Evolutionary conservation across 495 filamentous ascomycete genomes (phyloP).

Genomic region (Oleoguttula mirabilis): DNA sequence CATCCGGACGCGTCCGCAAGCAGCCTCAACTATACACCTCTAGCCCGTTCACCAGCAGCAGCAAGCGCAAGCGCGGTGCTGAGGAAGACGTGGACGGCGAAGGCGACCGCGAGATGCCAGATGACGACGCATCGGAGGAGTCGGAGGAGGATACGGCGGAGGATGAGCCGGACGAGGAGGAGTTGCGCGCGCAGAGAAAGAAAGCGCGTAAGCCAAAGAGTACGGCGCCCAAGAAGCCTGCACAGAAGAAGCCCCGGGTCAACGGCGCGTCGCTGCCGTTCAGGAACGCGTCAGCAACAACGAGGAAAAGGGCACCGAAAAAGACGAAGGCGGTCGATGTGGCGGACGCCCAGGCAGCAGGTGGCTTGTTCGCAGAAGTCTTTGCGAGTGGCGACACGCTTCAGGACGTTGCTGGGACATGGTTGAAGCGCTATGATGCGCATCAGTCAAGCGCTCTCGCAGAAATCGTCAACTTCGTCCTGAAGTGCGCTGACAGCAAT

Average conservation of each 20-base stretch:
- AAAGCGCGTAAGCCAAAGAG: constrained; percentile 36
- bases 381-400: constrained; percentile 58
- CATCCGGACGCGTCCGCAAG: constrained; percentile 52
- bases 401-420: constrained; percentile 68
- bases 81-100: constrained; percentile 34
- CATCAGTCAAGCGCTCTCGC: constrained; percentile 56
- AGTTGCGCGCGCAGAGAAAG: constrained; percentile 45
- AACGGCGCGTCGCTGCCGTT: constrained; percentile 28
- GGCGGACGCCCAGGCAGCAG: constrained; percentile 36
- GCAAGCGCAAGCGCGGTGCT: constrained; percentile 45
- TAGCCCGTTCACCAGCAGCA: constrained; percentile 23
- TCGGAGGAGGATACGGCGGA: constrained; percentile 36
- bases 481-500: constrained; percentile 71
- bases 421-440: constrained; percentile 61
- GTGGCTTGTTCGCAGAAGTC: constrained; percentile 72
- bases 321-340: constrained; percentile 25
- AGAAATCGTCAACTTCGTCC: constrained; percentile 78
- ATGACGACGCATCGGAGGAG: constrained; percentile 44
- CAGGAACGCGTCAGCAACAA: constrained; percentile 37
- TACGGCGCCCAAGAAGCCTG: constrained; percentile 41
- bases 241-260: constrained; percentile 52
- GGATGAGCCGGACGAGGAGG: constrained; percentile 51
- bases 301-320: constrained; percentile 26
- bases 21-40: constrained; percentile 53
- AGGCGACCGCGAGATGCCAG: constrained; percentile 37